Evolutionary conservation across 2,329 filamentous ascomycete species (phyloP).

Genomic region (Helotiales sp.): DNA sequence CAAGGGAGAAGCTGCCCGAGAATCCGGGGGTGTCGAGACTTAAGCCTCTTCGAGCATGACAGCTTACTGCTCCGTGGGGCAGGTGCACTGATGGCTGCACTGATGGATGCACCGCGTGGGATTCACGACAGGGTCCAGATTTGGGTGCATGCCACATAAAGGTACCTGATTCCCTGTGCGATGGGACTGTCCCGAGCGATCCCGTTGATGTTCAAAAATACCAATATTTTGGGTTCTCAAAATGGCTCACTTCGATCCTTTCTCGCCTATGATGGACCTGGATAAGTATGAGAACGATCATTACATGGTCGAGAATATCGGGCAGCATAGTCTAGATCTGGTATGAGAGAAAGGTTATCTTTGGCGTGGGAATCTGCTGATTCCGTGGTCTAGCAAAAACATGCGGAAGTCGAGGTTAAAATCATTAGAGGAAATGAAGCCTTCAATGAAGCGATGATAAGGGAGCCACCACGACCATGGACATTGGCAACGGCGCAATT

Average conservation of each 20-base stretch:
- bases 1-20: conserved; percentile 22
- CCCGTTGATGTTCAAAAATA: conserved; percentile 9
- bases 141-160: conserved; percentile 21
- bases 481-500: conserved; percentile 41
- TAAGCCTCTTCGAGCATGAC: conserved; percentile 12
- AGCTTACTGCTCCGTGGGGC: conserved; percentile 9
- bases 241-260: conserved; percentile 4
- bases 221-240: not conserved
- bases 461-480: conserved; percentile 49
- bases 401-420: conserved; percentile 37
- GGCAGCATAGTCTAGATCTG: conserved; percentile 10
- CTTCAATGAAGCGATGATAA: conserved; percentile 54
- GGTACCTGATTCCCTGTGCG: conserved; percentile 14
- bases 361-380: not conserved
- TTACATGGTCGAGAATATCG: conserved; percentile 15
- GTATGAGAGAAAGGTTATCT: conserved; percentile 11
- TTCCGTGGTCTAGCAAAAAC: conserved; percentile 24
- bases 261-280: conserved; percentile 10
- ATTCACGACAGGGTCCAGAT: conserved; percentile 11
- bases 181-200: conserved; percentile 9
- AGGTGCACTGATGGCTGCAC: conserved; percentile 5
- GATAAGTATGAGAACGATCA: conserved; percentile 15
- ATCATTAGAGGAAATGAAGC: conserved; percentile 52
- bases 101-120: too few relatives aligned
- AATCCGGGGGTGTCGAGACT: conserved; percentile 23